Evolutionary conservation across 2,329 filamentous ascomycete genomes (phyloP).

Genomic region (Plenodomus tracheiphilus): DNA sequence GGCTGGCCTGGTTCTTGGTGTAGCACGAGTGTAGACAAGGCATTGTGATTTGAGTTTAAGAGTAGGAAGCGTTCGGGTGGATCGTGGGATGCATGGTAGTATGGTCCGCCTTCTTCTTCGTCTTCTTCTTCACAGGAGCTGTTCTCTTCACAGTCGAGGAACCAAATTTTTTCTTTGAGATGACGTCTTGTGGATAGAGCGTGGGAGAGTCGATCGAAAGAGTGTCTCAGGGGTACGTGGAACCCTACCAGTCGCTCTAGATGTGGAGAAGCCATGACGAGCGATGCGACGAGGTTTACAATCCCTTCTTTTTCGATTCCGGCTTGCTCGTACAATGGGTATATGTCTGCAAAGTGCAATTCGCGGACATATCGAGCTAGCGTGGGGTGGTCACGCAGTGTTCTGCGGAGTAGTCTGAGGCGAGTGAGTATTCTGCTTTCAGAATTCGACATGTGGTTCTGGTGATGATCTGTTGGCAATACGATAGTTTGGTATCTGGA

Average conservation of each 20-base stretch:
- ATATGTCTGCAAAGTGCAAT: constrained; percentile 56
- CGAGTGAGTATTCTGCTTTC: constrained; percentile 54
- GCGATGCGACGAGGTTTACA: constrained; percentile 56
- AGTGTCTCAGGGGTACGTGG: constrained; percentile 56
- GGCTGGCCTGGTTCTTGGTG: constrained; percentile 36
- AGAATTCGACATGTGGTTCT: constrained; percentile 38
- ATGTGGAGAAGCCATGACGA: constrained; percentile 63
- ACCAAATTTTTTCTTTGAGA: constrained; percentile 60
- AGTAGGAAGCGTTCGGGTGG: constrained; percentile 57
- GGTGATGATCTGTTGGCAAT: constrained; percentile 51
- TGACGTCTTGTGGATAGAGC: constrained; percentile 59
- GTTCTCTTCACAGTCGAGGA: constrained; percentile 46
- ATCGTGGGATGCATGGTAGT: constrained; percentile 49
- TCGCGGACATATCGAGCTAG: constrained; percentile 58
- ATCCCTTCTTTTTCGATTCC: constrained; percentile 54
- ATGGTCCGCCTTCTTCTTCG: constrained; percentile 40
- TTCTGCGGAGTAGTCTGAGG: constrained; percentile 58
- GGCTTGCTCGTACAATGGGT: constrained; percentile 43
- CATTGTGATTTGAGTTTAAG: constrained; percentile 56
- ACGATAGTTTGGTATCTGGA: constrained; percentile 55
- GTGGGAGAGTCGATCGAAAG: constrained; percentile 59
- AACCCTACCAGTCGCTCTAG: constrained; percentile 60
- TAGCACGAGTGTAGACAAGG: constrained; percentile 58
- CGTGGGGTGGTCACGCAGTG: constrained; percentile 55
- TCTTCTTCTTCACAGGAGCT: constrained; percentile 9